Conservation (phyloP, 148 eudicot species). For the Rhododendron henanense region DNA sequence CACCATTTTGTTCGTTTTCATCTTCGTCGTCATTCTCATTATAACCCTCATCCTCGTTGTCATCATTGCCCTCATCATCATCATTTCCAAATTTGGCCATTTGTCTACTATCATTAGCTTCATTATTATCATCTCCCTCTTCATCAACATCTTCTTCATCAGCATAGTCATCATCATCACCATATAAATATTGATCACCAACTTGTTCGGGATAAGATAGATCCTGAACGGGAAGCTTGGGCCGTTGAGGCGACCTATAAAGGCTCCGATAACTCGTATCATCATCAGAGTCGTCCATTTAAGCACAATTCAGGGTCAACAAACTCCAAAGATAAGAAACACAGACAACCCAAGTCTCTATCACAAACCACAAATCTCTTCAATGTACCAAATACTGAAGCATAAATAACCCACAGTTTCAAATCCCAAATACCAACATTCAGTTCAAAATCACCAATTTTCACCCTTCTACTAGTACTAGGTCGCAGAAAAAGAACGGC, state of each 20-base stretch:
- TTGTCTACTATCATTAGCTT: conserved; percentile 24
- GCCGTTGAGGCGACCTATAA: conserved; percentile 28
- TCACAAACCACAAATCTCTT: not conserved
- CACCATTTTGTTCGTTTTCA: conserved; percentile 17
- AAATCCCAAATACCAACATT: not conserved
- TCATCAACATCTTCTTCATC: conserved; percentile 40
- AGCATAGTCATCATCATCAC: conserved; percentile 15
- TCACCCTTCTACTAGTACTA: not conserved
- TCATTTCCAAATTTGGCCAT: conserved; percentile 38
- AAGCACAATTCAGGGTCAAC: not conserved
- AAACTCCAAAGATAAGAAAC: not conserved
- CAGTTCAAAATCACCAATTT: not conserved
- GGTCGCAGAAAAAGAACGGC: not conserved
- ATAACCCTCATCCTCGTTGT: conserved; percentile 25
- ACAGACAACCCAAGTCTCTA: conserved; percentile 4
- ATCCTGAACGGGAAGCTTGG: conserved; percentile 27
- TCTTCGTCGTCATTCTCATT: conserved; percentile 28
- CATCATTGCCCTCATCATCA: conserved; percentile 18
- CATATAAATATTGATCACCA: conserved; percentile 3
- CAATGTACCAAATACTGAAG: not conserved
- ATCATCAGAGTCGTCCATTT: conserved; percentile 53
- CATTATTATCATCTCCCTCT: conserved; percentile 28
- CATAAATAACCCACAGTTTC: not conserved
- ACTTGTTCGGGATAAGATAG: conserved; percentile 18
- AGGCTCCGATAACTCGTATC: conserved; percentile 30